Evolutionary conservation across 208 protist genomes (phyloP), one percentile per base, ranked within the genome.

Genomic region (Crithidia bombi): DNA sequence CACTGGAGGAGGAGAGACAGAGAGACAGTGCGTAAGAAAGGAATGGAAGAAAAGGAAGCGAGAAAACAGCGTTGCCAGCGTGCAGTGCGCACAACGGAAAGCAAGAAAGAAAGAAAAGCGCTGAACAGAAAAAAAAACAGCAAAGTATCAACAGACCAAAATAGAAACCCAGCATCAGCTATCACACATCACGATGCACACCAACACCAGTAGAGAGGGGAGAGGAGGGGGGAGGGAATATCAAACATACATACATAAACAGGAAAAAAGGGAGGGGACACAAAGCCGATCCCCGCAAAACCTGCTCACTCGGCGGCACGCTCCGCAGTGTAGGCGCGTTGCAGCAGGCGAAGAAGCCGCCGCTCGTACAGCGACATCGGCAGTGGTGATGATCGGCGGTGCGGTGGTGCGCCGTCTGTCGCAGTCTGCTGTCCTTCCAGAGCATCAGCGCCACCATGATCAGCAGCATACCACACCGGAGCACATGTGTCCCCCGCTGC

Each of bases 331-430:
- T 69, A 69, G 28, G 69, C 69, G 32, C 47, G 69, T 12, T 75
- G 69, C 33, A 75, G 62, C 26, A 36, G 26, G 0, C 62, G 52
- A 0, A 56, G 39, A 5, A 75, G 62, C 17, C 62, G 69, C 11
- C 69, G 61, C 46, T 75, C 69, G 36, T 65, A 75, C 10, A 75
- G 62, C 9, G 62, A 69, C 21, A 75, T 58, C 47, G 44, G 26
- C 36, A 39, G 32, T n/a, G 50, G 3, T 23, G 26, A 7, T 26
- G 54, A n/a, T 21, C 21, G 15, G 14, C 5, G 10, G 0, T 54
- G 17, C 1, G 19, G 49, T 10, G 46, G 35, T 14, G 32, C 39
- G 9, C 26, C n/a, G 49, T 28, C 21, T 25, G 43, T 47, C 4
- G 14, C 5, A 6, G 43, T 21, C 7, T 21, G 14, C 14, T 6